phyloP scores from a whole-genome alignment of 1,139 yeast species.

The Yamadazyma membranifaciens region DNA sequence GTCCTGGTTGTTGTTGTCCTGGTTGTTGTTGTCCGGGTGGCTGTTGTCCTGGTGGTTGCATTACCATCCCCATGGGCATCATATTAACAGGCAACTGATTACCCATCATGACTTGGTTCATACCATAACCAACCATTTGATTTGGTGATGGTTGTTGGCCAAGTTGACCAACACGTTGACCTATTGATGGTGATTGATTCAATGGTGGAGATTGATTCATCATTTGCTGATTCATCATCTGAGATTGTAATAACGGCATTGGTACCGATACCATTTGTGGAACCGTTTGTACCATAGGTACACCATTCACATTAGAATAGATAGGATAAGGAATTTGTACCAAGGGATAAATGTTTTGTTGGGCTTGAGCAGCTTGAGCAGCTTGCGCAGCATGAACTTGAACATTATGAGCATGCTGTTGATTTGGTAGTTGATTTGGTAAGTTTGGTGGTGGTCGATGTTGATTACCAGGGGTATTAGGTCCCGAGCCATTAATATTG shows the following conservation, averaged over 20 bases:
- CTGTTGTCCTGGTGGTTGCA: background rate
- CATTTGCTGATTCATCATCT: slow-evolving; percentile 9
- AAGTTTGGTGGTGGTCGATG: background rate
- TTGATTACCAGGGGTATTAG: background rate
- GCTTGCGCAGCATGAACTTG: background rate
- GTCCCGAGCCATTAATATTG: background rate
- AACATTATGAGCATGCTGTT: background rate
- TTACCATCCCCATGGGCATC: slow-evolving; percentile 3
- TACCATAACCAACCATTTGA: background rate
- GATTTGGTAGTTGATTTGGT: background rate
- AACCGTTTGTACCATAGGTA: slow-evolving; percentile 18
- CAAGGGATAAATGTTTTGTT: slow-evolving; percentile 22
- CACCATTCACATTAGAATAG: slow-evolving; percentile 15
- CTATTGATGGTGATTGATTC: slow-evolving; percentile 5
- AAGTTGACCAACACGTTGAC: slow-evolving; percentile 8
- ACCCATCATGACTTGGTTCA: slow-evolving; percentile 2
- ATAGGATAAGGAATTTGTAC: slow-evolving; percentile 29
- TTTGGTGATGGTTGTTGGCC: slow-evolving; percentile 7
- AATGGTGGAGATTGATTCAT: slow-evolving; percentile 3
- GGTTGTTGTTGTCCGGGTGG: background rate
- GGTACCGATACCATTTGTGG: slow-evolving; percentile 20
- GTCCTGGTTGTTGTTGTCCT: background rate
- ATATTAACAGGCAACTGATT: slow-evolving; percentile 1
- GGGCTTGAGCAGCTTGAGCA: background rate
- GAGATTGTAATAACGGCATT: slow-evolving; percentile 15